Base-by-base conservation (phyloP, 2,329 filamentous ascomycete species). In the Dichotomopilus funicola region DNA sequence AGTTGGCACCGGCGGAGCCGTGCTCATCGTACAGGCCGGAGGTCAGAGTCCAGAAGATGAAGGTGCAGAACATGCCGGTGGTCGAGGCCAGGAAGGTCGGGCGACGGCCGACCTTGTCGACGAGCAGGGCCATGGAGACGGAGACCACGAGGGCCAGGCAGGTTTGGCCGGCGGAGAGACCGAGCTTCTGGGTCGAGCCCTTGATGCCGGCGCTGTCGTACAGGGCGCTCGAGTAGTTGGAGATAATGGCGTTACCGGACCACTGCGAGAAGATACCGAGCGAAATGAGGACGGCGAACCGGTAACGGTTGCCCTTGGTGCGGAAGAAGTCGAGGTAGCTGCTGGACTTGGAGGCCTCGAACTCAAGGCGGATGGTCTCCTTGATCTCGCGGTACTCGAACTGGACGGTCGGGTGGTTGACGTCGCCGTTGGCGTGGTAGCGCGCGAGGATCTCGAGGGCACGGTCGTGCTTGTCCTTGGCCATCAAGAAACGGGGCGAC, bases 221-320 rank as follows among this genome's bases (percentile, higher is more conserved):
- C 48, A 83, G 75, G 56, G 73, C 70, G 56, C 73, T 77, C 42
- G 78, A 73, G 61, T 82, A 84, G 71, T 83, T 82, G 57, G 74
- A 79, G 62, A 83, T 78, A 49, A 83, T 75, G 57, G 76, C 80
- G 65, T 83, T 83, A 53, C 81, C 80, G 38, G 75, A 79, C 73
- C 78, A 83, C 67, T 83, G 80, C 0, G 78, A 81, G 69, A 83
- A 81, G 57, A 83, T 67, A 63, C 79, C 80, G 33, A 83, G 73
- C 1, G 78, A 79, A 47, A 79, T 66, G 51, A 81, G 70, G 35
- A 84, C 69, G 31, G 71, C 62, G 43, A 83, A 66, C 44, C 80
- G 74, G 65, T 80, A 78, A 51, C 79, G 75, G 72, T 83, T 83
- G 51, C 80, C 79, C 64, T 73, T 75, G 41, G 80, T 82, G 59